phyloP scores from a whole-genome alignment of 2,329 filamentous ascomycete species.

The Ophiostoma pallidulum region DNA sequence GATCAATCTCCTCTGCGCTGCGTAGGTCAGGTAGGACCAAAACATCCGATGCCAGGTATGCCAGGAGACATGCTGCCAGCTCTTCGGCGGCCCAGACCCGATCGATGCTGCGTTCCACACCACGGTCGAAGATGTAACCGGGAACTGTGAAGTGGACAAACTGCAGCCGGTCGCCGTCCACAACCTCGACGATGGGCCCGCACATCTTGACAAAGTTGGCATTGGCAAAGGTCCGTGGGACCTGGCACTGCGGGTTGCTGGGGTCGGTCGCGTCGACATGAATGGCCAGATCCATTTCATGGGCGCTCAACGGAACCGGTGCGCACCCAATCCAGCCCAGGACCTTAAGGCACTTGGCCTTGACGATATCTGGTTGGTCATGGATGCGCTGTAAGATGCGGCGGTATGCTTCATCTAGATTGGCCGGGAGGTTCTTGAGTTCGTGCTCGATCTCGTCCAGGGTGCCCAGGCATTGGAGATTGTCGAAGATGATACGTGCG shows the following conservation, averaged over 20 bases:
- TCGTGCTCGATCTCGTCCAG: not conserved
- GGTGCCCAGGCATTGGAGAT: not conserved
- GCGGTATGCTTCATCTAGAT: conserved; percentile 1
- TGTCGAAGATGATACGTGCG: conserved; percentile 1
- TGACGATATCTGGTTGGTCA: not conserved
- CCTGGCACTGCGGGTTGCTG: not conserved
- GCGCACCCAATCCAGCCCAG: not conserved
- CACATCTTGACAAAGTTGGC: not conserved
- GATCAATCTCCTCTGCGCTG: not conserved
- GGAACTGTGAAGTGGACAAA: conserved; percentile 2
- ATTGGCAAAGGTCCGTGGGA: not conserved
- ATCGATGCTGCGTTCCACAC: not conserved
- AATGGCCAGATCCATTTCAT: not conserved
- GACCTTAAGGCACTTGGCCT: not conserved
- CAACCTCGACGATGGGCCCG: conserved; percentile 1
- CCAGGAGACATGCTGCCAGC: not conserved
- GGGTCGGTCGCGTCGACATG: not conserved
- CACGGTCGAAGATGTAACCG: not conserved
- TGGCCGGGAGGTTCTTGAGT: not conserved
- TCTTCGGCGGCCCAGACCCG: not conserved
- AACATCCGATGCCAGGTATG: not conserved
- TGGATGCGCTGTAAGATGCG: not conserved
- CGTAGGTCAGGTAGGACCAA: not conserved
- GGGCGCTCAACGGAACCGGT: not conserved
- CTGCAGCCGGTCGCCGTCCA: conserved; percentile 1